These are phyloP conservation scores for Sanguinoderma infundibulare DNA, from an alignment of 1,284 basidiomycete species.

Conservation along the genomic window DNA sequence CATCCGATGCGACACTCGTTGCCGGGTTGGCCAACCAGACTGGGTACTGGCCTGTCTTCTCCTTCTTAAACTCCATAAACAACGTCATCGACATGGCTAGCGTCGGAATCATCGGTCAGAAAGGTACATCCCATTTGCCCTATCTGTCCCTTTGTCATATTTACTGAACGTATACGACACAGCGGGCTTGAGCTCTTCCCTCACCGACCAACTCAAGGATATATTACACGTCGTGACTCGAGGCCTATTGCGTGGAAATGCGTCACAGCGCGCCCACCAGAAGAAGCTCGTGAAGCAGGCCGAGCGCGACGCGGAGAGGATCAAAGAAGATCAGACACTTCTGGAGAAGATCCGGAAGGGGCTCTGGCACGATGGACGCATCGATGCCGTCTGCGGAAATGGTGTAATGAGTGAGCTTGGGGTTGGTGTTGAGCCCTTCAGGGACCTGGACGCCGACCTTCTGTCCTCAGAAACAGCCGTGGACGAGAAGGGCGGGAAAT, in stretches of 20 bases:
- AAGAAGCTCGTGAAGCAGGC: conserved; percentile 43
- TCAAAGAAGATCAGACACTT: conserved; percentile 41
- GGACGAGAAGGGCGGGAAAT: conserved; percentile 10
- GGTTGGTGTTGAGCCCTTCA: conserved; percentile 68
- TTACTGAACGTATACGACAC: neutral
- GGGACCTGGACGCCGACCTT: conserved; percentile 41
- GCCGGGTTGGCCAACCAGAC: conserved; percentile 78
- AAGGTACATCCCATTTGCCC: conserved; percentile 54
- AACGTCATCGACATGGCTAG: conserved; percentile 92
- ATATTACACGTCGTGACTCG: conserved; percentile 83
- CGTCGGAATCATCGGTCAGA: conserved; percentile 93
- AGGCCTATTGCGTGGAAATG: conserved; percentile 72
- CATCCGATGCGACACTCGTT: conserved; percentile 77
- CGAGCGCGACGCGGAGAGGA: conserved; percentile 34
- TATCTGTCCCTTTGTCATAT: too few species aligned
- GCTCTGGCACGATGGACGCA: conserved; percentile 79
- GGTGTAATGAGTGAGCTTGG: conserved; percentile 87
- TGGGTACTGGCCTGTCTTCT: conserved; percentile 92
- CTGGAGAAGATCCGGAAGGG: conserved; percentile 58
- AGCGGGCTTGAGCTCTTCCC: conserved; percentile 87
- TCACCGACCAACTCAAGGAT: conserved; percentile 86
- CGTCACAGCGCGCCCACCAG: conserved; percentile 51
- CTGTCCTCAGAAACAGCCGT: neutral
- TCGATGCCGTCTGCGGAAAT: conserved; percentile 83
- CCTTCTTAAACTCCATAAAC: conserved; percentile 86